Conservation (phyloP, 2,329 filamentous ascomycete genomes). For the Epichloe hybrida region DNA sequence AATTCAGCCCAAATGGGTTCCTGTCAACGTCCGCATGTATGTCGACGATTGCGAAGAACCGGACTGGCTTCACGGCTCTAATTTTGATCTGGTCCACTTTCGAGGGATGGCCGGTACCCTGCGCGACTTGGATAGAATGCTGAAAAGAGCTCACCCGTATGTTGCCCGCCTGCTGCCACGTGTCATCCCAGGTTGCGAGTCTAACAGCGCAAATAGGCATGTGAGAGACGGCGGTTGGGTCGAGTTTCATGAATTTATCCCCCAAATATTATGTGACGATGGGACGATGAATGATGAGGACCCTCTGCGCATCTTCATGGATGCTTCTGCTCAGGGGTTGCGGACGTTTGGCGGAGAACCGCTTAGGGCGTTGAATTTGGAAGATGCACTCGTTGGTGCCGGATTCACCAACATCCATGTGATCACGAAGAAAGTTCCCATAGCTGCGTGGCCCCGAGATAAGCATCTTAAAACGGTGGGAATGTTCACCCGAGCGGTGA, state of each 20-base stretch:
- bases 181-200: conserved; percentile 1
- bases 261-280: conserved; percentile 29
- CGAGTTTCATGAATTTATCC: conserved; percentile 34
- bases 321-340: conserved; percentile 19
- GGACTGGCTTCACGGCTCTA: conserved; percentile 38
- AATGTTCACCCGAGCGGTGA: conserved; percentile 28
- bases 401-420: conserved; percentile 32
- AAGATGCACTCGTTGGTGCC: conserved; percentile 21
- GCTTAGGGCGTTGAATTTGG: conserved; percentile 21
- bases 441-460: conserved; percentile 31
- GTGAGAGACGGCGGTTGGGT: conserved; percentile 36
- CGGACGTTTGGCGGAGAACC: conserved; percentile 25
- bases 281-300: conserved; percentile 28
- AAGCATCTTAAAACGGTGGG: conserved; percentile 27
- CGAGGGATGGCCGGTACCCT: conserved; percentile 36
- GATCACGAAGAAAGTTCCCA: conserved; percentile 29
- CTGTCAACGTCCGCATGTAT: conserved; percentile 47
- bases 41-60: conserved; percentile 47
- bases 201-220: conserved; percentile 16
- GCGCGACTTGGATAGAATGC: conserved; percentile 34
- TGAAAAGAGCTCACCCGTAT: conserved; percentile 23
- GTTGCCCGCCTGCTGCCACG: neutral
- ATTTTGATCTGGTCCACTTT: conserved; percentile 44
- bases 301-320: conserved; percentile 20
- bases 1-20: conserved; percentile 35